Percentiles rank a stretch among this genome's conserved stretches.
phyloP scores from a whole-genome alignment of 352 stramenopile genomes.

The Phytophthora agathidicida region DNA sequence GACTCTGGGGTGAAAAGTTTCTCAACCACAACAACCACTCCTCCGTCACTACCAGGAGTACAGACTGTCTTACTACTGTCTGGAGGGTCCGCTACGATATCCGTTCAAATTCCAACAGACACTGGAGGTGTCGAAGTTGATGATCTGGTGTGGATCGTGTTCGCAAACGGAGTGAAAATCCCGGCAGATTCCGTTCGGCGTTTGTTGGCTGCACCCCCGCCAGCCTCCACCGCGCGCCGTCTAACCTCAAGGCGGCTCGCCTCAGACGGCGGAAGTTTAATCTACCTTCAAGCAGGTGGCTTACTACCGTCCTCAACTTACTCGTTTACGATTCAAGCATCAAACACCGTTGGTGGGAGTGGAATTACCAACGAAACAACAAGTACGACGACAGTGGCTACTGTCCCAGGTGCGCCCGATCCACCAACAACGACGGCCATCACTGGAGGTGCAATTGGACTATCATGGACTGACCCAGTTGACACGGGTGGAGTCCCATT shows the following conservation, averaged over 20 bases:
- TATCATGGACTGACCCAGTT: constrained; percentile 53
- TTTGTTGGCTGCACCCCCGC: neutral
- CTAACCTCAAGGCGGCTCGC: constrained; percentile 4
- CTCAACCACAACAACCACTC: constrained; percentile 29
- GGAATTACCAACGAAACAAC: constrained; percentile 6
- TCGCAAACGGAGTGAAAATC: constrained; percentile 45
- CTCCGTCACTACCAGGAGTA: constrained; percentile 35
- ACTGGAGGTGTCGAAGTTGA: constrained; percentile 41
- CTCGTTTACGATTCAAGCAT: constrained; percentile 44
- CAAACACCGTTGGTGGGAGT: constrained; percentile 41
- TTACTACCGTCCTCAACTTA: constrained; percentile 51
- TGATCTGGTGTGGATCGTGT: constrained; percentile 46
- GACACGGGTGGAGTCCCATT: constrained; percentile 57
- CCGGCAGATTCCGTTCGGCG: constrained; percentile 18
- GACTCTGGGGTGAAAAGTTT: constrained; percentile 33
- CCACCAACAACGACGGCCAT: constrained; percentile 18
- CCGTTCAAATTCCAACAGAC: constrained; percentile 41
- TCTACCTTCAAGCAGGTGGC: constrained; percentile 49
- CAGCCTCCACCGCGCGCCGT: neutral
- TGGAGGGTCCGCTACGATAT: constrained; percentile 46
- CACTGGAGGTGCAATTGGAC: constrained; percentile 49
- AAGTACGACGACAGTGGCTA: constrained; percentile 23
- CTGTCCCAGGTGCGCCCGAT: constrained; percentile 33
- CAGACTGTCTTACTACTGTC: constrained; percentile 33
- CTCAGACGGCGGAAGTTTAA: neutral